phyloP scores from a whole-genome alignment of 306 rosid species.

The Corylus heterophylla region DNA sequence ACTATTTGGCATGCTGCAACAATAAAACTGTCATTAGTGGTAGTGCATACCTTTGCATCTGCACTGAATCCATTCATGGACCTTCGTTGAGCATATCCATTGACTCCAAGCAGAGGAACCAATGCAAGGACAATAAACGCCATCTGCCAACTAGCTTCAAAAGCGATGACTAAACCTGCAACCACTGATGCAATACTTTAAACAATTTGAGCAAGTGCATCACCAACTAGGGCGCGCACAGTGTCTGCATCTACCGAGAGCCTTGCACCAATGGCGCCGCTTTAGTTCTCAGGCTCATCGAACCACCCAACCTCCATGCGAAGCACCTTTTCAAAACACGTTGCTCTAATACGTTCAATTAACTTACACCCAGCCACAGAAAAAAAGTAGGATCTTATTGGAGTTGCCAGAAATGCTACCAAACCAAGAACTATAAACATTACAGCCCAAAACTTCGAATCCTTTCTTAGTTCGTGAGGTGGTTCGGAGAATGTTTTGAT shows the following conservation, averaged over 20 bases:
- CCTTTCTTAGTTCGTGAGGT: slow-evolving; percentile 49
- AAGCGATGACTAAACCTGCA: slow-evolving; percentile 78
- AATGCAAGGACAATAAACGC: slow-evolving; percentile 62
- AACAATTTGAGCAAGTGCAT: slow-evolving; percentile 61
- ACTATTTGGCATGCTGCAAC: background rate
- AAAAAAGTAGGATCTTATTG: slow-evolving; percentile 59
- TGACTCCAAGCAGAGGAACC: slow-evolving; percentile 64
- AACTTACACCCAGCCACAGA: slow-evolving; percentile 75
- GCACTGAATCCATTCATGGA: slow-evolving; percentile 86
- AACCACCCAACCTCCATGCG: slow-evolving; percentile 89
- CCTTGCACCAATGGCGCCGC: slow-evolving; percentile 79
- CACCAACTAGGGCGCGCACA: slow-evolving; percentile 78
- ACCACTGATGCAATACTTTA: slow-evolving; percentile 56
- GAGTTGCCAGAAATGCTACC: slow-evolving; percentile 45
- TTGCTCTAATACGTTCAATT: slow-evolving; percentile 63
- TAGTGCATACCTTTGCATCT: slow-evolving; percentile 64
- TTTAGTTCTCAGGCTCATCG: slow-evolving; percentile 77
- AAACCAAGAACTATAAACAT: slow-evolving; percentile 59
- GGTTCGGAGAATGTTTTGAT: slow-evolving; percentile 70
- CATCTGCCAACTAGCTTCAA: slow-evolving; percentile 65
- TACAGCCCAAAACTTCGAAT: slow-evolving; percentile 65
- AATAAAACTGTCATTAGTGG: background rate
- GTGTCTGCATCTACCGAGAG: slow-evolving; percentile 82
- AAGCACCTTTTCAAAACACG: slow-evolving; percentile 75
- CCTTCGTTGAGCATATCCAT: slow-evolving; percentile 65